Conservation (phyloP, 2,329 filamentous ascomycete species). For the Blastomyces parvus region DNA sequence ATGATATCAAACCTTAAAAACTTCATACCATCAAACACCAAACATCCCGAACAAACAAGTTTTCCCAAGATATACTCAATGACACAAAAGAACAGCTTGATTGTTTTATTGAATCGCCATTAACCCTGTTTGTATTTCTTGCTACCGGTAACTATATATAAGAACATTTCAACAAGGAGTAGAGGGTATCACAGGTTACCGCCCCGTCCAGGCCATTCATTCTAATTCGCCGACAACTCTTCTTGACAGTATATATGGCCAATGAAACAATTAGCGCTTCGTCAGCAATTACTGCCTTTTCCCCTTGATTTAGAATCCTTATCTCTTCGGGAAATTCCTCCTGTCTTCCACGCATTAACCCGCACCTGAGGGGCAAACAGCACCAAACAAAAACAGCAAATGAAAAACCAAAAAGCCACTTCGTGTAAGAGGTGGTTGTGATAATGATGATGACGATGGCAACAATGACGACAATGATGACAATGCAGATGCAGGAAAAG, state of each 20-base stretch:
- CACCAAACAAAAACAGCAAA: background rate
- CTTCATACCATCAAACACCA: background rate
- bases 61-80: too few species aligned
- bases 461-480: background rate
- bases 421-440: too few species aligned
- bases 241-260: background rate
- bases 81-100: background rate
- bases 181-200: background rate
- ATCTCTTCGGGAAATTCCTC: background rate
- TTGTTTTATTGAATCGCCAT: background rate
- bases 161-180: background rate
- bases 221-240: background rate
- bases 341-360: background rate
- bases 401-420: background rate
- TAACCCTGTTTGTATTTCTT: background rate
- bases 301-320: background rate
- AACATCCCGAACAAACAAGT: too few species aligned
- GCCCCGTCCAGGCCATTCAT: background rate
- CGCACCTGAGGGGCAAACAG: background rate
- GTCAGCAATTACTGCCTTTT: background rate
- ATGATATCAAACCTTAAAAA: background rate
- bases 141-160: background rate
- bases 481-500: background rate
- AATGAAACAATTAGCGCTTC: background rate
- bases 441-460: background rate